These are phyloP conservation scores for Pyrus pyrifolia DNA, from an alignment of 306 rosid genomes.

Conservation along the genomic window DNA sequence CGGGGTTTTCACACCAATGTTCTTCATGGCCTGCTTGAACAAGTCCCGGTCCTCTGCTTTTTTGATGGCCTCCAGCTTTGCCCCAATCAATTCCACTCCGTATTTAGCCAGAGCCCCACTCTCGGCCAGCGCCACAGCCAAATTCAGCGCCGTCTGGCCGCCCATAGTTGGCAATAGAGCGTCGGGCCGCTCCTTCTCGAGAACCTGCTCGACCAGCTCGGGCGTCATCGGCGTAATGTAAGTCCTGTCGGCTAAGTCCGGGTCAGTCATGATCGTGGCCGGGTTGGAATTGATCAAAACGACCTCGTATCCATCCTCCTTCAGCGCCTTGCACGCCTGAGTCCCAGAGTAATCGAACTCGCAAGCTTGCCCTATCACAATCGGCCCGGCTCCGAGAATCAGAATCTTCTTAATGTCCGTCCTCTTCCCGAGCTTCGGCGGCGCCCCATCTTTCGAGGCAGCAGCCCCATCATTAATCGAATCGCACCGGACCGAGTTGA, in stretches of 20 bases:
- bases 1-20: slow-evolving; percentile 76
- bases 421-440: slow-evolving; percentile 43
- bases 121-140: slow-evolving; percentile 75
- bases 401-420: slow-evolving; percentile 83
- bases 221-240: slow-evolving; percentile 93
- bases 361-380: slow-evolving; percentile 93
- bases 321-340: slow-evolving; percentile 88
- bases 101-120: slow-evolving; percentile 67
- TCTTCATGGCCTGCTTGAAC: slow-evolving; percentile 85
- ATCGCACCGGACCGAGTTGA: slow-evolving; percentile 15
- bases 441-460: background rate
- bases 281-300: slow-evolving; percentile 86
- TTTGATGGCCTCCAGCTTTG: slow-evolving; percentile 84
- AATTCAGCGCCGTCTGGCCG: slow-evolving; percentile 88
- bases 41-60: slow-evolving; percentile 89
- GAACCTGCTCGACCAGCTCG: slow-evolving; percentile 70
- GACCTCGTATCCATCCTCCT: slow-evolving; percentile 84
- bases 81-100: slow-evolving; percentile 81
- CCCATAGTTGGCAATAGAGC: slow-evolving; percentile 95
- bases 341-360: slow-evolving; percentile 96
- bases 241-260: slow-evolving; percentile 72
- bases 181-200: slow-evolving; percentile 80
- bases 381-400: slow-evolving; percentile 93
- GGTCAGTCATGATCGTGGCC: slow-evolving; percentile 98
- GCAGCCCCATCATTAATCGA: background rate